phyloP scores from a whole-genome alignment of 805 yeast species.

The Jamesozyma gamospora region DNA sequence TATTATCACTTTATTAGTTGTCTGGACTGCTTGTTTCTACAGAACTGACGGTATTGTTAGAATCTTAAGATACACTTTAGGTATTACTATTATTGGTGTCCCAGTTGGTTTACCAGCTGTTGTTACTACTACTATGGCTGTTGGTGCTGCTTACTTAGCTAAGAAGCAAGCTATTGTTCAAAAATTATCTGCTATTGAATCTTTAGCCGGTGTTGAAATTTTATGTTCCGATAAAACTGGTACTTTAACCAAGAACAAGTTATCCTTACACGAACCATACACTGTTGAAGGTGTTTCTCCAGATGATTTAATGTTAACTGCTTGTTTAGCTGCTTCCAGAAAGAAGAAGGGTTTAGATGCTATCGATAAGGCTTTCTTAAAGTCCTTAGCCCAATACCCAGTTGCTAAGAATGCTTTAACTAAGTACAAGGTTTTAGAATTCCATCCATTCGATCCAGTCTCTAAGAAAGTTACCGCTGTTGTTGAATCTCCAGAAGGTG shows the following conservation, averaged over 20 bases:
- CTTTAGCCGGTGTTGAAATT: slow-evolving; percentile 95
- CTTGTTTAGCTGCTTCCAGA: slow-evolving; percentile 95
- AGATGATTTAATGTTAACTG: slow-evolving; percentile 93
- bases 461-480: slow-evolving; percentile 92
- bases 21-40: slow-evolving; percentile 93
- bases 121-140: slow-evolving; percentile 98
- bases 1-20: slow-evolving; percentile 73
- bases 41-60: slow-evolving; percentile 79
- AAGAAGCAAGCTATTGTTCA: slow-evolving; percentile 96
- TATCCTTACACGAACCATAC: slow-evolving; percentile 93
- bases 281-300: slow-evolving; percentile 95
- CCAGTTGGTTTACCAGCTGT: slow-evolving; percentile 99
- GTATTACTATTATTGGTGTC: slow-evolving; percentile 94
- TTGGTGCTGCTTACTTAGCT: slow-evolving; percentile 98
- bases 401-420: slow-evolving; percentile 86
- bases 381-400: slow-evolving; percentile 80
- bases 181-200: slow-evolving; percentile 92
- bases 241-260: slow-evolving; percentile 94
- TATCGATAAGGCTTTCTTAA: slow-evolving; percentile 92
- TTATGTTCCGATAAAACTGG: slow-evolving; percentile 98
- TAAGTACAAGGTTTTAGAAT: slow-evolving; percentile 88
- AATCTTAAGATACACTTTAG: slow-evolving; percentile 85
- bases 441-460: slow-evolving; percentile 97
- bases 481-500: slow-evolving; percentile 94
- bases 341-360: slow-evolving; percentile 98